These are phyloP conservation scores for Xylaria flabelliformis DNA, from an alignment of 495 filamentous ascomycete species.

Conservation along the genomic window DNA sequence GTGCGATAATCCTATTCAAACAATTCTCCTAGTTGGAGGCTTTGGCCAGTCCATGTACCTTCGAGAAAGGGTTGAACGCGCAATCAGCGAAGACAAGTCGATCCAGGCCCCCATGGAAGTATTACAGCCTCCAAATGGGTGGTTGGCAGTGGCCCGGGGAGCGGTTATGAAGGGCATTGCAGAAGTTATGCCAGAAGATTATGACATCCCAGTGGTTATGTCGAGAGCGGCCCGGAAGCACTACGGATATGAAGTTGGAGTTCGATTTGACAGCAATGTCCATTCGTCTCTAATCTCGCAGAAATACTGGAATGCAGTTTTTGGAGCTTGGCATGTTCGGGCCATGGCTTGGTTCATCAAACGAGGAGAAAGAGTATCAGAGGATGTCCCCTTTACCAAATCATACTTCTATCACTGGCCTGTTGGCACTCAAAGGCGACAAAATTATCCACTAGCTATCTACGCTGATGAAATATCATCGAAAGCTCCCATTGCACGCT, in stretches of 20 bases:
- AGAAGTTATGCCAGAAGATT: conserved; percentile 41
- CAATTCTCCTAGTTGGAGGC: conserved; percentile 74
- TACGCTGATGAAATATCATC: conserved; percentile 16
- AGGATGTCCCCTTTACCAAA: conserved; percentile 22
- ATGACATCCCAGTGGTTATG: conserved; percentile 47
- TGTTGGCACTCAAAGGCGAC: neutral
- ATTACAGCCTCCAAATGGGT: neutral
- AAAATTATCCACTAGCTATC: neutral
- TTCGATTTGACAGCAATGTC: conserved; percentile 41
- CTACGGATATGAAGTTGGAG: conserved; percentile 48
- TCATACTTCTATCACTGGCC: conserved; percentile 6
- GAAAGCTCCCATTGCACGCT: conserved; percentile 2
- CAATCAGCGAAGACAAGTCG: conserved; percentile 32
- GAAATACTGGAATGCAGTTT: neutral
- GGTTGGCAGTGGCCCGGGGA: conserved; percentile 1
- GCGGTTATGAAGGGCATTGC: conserved; percentile 47
- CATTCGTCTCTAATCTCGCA: neutral
- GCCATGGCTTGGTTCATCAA: conserved; percentile 47
- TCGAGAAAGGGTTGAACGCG: conserved; percentile 57
- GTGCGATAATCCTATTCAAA: conserved; percentile 51
- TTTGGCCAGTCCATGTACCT: conserved; percentile 74
- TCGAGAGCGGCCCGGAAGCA: conserved; percentile 58
- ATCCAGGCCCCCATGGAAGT: conserved; percentile 25
- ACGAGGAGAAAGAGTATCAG: conserved; percentile 35
- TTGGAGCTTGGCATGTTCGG: conserved; percentile 14